Evolutionary conservation across 2,329 filamentous ascomycete species (phyloP).

Genomic region (Calonectria naviculata): DNA sequence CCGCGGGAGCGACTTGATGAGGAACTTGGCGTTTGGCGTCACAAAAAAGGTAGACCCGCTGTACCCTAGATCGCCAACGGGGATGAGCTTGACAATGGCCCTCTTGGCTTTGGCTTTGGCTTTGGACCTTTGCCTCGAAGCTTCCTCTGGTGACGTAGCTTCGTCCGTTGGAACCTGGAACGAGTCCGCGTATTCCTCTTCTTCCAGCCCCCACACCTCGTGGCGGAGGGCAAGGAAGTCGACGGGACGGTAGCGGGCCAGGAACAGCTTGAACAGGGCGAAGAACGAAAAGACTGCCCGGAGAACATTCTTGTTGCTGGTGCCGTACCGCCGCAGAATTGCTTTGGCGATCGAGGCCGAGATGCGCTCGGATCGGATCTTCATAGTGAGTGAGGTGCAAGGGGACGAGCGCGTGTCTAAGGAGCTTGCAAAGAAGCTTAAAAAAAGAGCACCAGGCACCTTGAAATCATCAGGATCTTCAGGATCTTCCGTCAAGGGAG

Average conservation of each 20-base stretch:
- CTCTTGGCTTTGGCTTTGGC: constrained; percentile 47
- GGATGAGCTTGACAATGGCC: constrained; percentile 53
- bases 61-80: constrained; percentile 78
- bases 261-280: constrained; percentile 46
- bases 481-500: neutral
- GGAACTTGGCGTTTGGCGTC: constrained; percentile 72
- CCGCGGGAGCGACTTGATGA: constrained; percentile 78
- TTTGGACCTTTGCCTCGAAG: constrained; percentile 39
- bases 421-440: neutral
- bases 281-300: constrained; percentile 47
- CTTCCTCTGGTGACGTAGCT: neutral
- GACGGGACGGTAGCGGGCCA: constrained; percentile 40
- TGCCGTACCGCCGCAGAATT: constrained; percentile 53
- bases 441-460: neutral
- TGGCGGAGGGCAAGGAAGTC: constrained; percentile 44
- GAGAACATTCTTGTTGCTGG: constrained; percentile 41
- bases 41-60: constrained; percentile 82
- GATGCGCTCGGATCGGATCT: constrained; percentile 53
- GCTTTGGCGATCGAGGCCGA: constrained; percentile 69
- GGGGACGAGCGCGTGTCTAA: neutral
- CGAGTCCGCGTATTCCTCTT: constrained; percentile 52
- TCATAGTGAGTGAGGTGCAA: constrained; percentile 34
- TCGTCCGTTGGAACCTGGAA: constrained; percentile 47
- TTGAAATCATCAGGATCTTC: neutral
- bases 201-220: constrained; percentile 46